Evolutionary conservation across 495 filamentous ascomycete genomes (phyloP).

Genomic region (Podospora anserina): DNA sequence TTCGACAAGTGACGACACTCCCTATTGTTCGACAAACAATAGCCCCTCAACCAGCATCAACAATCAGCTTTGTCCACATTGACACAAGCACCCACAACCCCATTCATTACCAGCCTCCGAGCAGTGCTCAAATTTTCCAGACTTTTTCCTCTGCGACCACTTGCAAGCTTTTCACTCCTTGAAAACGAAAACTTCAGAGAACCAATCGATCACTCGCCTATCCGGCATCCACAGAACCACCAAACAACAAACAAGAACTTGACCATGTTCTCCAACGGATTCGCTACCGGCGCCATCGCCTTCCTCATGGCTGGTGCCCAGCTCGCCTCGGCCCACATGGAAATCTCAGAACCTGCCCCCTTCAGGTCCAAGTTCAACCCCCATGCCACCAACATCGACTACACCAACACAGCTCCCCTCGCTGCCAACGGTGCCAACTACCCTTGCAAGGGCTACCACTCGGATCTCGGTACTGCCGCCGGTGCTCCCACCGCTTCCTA

Average conservation of each 20-base stretch:
- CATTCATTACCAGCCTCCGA: slow-evolving; percentile 18
- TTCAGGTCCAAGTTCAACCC: slow-evolving; percentile 54
- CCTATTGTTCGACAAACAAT: slow-evolving; percentile 18
- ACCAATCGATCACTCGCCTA: slow-evolving; percentile 15
- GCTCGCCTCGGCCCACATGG: slow-evolving; percentile 56
- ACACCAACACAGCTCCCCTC: slow-evolving; percentile 60
- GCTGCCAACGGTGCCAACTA: slow-evolving; percentile 47
- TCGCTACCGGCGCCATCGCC: slow-evolving; percentile 28
- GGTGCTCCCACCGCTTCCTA: slow-evolving; percentile 50
- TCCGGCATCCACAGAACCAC: slow-evolving; percentile 16
- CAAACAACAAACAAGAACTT: background rate
- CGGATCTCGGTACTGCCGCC: slow-evolving; percentile 46
- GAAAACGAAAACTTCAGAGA: background rate
- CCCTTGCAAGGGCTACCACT: slow-evolving; percentile 67
- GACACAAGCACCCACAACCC: background rate
- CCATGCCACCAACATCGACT: slow-evolving; percentile 45
- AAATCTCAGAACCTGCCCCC: slow-evolving; percentile 55
- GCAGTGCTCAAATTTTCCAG: slow-evolving; percentile 22
- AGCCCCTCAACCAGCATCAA: slow-evolving; percentile 8
- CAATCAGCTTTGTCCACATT: slow-evolving; percentile 2
- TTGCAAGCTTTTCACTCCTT: slow-evolving; percentile 9
- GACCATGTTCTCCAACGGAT: slow-evolving; percentile 39
- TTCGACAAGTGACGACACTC: slow-evolving; percentile 17
- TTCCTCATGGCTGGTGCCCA: slow-evolving; percentile 33
- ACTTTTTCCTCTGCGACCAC: background rate